Conservation (phyloP, 768 basidiomycete species). For the Trametes coccinea region DNA sequence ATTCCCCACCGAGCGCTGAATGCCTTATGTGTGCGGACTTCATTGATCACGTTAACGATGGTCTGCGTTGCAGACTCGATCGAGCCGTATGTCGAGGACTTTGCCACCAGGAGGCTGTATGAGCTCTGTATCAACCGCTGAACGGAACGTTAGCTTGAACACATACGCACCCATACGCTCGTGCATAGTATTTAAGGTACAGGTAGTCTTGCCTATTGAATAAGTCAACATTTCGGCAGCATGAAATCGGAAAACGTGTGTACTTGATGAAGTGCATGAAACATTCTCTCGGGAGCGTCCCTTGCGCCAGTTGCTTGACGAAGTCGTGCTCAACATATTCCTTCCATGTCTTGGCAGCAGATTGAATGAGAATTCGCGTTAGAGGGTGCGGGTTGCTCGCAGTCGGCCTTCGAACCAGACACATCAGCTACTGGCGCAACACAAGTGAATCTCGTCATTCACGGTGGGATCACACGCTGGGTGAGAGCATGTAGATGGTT, state of each 20-base stretch:
- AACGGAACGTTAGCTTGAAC: neutral
- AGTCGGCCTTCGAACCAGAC: constrained; percentile 48
- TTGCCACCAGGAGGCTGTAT: constrained; percentile 71
- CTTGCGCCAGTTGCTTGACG: constrained; percentile 71
- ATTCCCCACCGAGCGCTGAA: constrained; percentile 77
- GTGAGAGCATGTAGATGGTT: constrained; percentile 76
- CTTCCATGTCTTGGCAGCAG: constrained; percentile 60
- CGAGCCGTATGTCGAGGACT: constrained; percentile 61
- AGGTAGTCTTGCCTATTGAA: constrained; percentile 71
- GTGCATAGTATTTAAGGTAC: constrained; percentile 81
- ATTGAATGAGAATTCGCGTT: constrained; percentile 60
- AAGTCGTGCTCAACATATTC: constrained; percentile 84
- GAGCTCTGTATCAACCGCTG: neutral
- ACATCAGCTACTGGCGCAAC: neutral
- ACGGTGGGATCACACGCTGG: constrained; percentile 52
- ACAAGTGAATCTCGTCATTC: constrained; percentile 37
- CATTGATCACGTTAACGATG: constrained; percentile 62
- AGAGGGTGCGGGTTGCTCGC: constrained; percentile 66
- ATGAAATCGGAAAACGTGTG: constrained; percentile 21
- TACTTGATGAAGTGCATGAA: constrained; percentile 89
- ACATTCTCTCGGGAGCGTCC: constrained; percentile 59
- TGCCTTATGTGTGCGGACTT: constrained; percentile 68
- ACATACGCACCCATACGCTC: constrained; percentile 65
- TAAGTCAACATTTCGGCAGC: too few species aligned
- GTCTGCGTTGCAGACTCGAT: constrained; percentile 66